phyloP scores from a whole-genome alignment of 169 alveolate species.

The Plasmodium malariae region DNA sequence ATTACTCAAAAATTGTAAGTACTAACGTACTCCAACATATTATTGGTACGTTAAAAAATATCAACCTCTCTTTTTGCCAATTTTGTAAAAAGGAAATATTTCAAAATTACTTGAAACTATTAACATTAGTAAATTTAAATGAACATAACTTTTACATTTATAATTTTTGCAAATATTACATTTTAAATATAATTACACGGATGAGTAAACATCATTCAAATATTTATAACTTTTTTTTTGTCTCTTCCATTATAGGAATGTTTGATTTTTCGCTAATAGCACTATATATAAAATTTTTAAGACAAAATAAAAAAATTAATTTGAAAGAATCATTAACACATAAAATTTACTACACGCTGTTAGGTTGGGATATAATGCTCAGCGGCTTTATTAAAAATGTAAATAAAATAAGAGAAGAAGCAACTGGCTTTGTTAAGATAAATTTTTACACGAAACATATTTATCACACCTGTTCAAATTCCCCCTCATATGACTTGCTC shows the following conservation, averaged over 20 bases:
- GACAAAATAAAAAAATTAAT: conserved; percentile 6
- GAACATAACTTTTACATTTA: conserved; percentile 20
- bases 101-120: conserved; percentile 23
- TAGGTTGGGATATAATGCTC: conserved; percentile 55
- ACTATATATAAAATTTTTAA: conserved; percentile 25
- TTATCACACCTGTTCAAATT: conserved; percentile 6
- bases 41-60: background rate
- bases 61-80: background rate
- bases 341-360: conserved; percentile 58
- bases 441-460: conserved; percentile 26
- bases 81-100: background rate
- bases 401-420: background rate
- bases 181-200: background rate
- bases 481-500: background rate
- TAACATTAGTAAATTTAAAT: conserved; percentile 36
- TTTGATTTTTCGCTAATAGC: conserved; percentile 15
- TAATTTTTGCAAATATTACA: conserved; percentile 40
- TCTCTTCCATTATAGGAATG: conserved; percentile 57
- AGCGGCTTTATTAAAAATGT: conserved; percentile 13
- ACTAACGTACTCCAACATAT: background rate
- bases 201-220: background rate
- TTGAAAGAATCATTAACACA: conserved; percentile 9
- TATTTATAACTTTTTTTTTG: conserved; percentile 40
- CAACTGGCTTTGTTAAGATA: conserved; percentile 5
- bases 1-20: conserved; percentile 52